Evolutionary conservation across 257 asterid species (phyloP), one percentile per base, ranked within the genome.

Genomic region (Plantago major): DNA sequence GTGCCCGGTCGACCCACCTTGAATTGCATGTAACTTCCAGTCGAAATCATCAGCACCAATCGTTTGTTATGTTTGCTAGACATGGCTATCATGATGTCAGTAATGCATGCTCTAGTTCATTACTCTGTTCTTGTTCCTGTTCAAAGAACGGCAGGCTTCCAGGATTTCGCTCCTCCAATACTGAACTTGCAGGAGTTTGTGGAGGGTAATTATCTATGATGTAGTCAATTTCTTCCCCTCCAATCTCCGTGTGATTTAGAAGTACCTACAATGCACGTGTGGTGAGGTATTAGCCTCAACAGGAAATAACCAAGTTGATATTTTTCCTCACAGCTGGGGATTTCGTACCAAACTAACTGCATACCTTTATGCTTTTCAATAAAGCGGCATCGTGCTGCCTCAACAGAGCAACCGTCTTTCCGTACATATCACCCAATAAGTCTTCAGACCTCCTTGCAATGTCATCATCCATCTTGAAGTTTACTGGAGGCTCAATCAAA

Each of bases 311-410:
- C 5, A 30, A 33, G 40, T 33, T 33, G 6, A 33, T 18, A 19
- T 38, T 55, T 55, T 15, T 11, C 17, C 30, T 6, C 13, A 14
- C 42, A 13, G 61, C 30, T 55, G 12, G 8, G 22, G 22, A 55
- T 55, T 1, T 33, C 14, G 38, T 62, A 15, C 7, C 16, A 38
- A 49, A 28, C 18, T 45, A 59, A 33, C 19, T 38, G 55, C 64
- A 22, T 73, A 93, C 99, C 96, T 87, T 93, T 11, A 93, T 82
- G 44, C 94, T 75, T 73, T 89, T 93, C 58, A 93, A 83, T 68
- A 93, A 76, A 70, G 97, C 97, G 47, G 96, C 94, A 53, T 81
- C 73, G 46, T 93, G 88, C 71, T 66, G 86, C 74, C 82, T 82
- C 63, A 93, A 94, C 71, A 93, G 73, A 63, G 79, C 52, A 43